phyloP scores from a whole-genome alignment of 2,329 filamentous ascomycete genomes.

The Aspergillus viridinutans region DNA sequence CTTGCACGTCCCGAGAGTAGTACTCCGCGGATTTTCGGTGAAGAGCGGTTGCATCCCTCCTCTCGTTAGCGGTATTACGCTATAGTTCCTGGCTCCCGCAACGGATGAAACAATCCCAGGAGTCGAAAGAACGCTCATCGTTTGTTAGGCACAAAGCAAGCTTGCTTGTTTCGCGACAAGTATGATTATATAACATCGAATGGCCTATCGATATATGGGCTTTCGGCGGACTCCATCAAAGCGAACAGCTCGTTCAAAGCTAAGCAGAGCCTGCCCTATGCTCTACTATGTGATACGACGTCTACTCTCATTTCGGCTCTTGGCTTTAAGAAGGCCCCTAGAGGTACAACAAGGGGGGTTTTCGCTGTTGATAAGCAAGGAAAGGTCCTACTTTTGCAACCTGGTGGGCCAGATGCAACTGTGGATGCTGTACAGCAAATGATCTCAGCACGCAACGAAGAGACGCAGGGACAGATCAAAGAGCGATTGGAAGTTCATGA shows the following conservation, averaged over 20 bases:
- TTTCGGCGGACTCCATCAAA: constrained; percentile 82
- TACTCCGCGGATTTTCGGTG: background rate
- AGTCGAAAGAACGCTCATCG: constrained; percentile 5
- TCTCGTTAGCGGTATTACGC: background rate
- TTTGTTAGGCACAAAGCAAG: constrained; percentile 78
- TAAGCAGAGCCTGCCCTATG: constrained; percentile 85
- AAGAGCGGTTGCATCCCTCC: background rate
- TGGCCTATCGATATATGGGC: constrained; percentile 82
- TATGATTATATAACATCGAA: constrained; percentile 70
- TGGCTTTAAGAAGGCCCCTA: constrained; percentile 81
- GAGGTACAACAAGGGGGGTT: constrained; percentile 78
- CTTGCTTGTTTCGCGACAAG: constrained; percentile 84
- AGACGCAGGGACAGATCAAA: background rate
- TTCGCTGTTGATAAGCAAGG: constrained; percentile 81
- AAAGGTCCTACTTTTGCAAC: constrained; percentile 70
- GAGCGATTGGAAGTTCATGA: background rate
- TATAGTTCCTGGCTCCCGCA: background rate
- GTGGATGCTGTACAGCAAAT: constrained; percentile 71
- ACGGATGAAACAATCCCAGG: background rate
- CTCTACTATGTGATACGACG: constrained; percentile 77
- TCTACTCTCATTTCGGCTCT: constrained; percentile 75
- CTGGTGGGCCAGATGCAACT: constrained; percentile 73
- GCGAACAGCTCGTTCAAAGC: constrained; percentile 89
- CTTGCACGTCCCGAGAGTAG: background rate
- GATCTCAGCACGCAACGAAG: constrained; percentile 46